Conservation (phyloP, 805 yeast species). For the Tetrapisispora phaffii region DNA sequence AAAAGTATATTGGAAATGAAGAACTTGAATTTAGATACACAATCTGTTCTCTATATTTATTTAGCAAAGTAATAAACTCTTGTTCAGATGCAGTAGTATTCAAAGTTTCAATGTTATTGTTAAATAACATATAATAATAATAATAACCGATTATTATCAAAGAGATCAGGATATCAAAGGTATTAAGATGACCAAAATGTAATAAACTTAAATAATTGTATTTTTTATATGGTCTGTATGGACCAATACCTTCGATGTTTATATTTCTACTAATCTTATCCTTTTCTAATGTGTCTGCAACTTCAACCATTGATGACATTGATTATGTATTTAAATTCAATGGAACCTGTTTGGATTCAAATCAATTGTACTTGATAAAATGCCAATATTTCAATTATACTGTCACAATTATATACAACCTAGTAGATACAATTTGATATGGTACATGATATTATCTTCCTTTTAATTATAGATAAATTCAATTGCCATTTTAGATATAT, state of each 20-base stretch:
- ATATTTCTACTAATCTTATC: no score
- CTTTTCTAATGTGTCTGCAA: not conserved
- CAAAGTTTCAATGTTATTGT: no score
- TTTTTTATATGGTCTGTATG: not conserved
- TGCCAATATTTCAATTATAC: no score
- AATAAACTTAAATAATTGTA: not conserved
- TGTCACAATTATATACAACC: no score
- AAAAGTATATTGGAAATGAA: slow-evolving; percentile 19
- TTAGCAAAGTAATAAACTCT: slow-evolving; percentile 6
- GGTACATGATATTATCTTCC: no score
- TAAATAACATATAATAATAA: not conserved
- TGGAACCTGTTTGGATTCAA: no score
- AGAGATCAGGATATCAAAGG: not conserved
- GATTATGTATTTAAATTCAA: no score
- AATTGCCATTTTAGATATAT: no score
- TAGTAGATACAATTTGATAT: no score
- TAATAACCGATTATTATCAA: not conserved
- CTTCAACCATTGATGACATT: not conserved
- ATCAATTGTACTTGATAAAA: no score
- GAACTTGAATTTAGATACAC: slow-evolving; percentile 15
- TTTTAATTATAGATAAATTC: no score
- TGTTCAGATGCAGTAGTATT: slow-evolving; percentile 3
- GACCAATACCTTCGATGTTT: not conserved
- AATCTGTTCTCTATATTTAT: slow-evolving; percentile 7
- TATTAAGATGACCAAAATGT: not conserved